phyloP scores from a whole-genome alignment of 75 land plant genomes.

The Pinus taeda region DNA sequence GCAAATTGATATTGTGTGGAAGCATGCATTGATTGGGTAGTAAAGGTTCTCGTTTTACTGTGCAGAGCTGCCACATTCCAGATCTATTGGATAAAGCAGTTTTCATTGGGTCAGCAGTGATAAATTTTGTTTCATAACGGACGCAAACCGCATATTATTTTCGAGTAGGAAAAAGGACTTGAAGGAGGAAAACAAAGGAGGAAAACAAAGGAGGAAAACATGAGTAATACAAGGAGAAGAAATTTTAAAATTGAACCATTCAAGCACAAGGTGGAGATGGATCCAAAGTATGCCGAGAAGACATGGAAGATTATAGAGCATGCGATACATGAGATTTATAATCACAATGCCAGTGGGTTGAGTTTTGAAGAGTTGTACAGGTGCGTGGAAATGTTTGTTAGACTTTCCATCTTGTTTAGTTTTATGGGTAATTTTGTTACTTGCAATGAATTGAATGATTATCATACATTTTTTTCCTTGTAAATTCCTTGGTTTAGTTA shows the following conservation, averaged over 20 bases:
- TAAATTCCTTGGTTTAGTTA: neutral
- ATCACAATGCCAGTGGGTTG: slow-evolving; percentile 96
- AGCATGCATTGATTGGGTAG: no score
- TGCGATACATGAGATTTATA: slow-evolving; percentile 97
- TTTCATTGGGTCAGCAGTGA: neutral
- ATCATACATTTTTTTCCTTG: neutral
- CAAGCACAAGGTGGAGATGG: slow-evolving; percentile 91
- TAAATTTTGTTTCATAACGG: neutral
- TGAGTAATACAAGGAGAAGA: slow-evolving; percentile 84
- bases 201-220: slow-evolving; percentile 29
- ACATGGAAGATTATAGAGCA: slow-evolving; percentile 97
- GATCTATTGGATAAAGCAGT: neutral
- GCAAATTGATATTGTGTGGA: no score
- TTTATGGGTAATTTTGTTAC: neutral
- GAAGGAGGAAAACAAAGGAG: slow-evolving; percentile 19
- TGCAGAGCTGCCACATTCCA: neutral
- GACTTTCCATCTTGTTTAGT: neutral
- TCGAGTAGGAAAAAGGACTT: slow-evolving; percentile 6
- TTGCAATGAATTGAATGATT: neutral
- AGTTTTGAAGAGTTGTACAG: slow-evolving; percentile 99
- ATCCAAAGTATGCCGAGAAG: slow-evolving; percentile 95
- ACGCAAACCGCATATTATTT: neutral
- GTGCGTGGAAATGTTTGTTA: slow-evolving; percentile 18
- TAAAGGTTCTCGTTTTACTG: neutral
- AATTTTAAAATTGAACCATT: slow-evolving; percentile 94